Evolutionary conservation across 1,139 yeast species (phyloP), one percentile per base, ranked within the genome.

Genomic region (Debaryomyces fabryi): DNA sequence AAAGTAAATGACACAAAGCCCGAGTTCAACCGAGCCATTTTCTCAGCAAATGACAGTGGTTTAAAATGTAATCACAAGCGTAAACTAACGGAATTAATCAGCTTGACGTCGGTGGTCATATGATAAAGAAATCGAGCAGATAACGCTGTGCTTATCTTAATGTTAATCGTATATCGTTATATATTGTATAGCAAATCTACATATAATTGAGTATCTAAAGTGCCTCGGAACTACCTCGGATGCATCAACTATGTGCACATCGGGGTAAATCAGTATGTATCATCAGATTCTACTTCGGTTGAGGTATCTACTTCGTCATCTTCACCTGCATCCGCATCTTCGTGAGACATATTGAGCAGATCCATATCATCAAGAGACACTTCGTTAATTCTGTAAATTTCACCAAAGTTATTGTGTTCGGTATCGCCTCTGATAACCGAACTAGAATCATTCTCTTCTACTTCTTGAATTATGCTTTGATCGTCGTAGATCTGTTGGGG

Each of bases 381-480:
- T 45, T 65, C 68, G 16, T 55, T 51, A n/a, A 65, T 63, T 39
- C 62, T 58, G 48, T 63, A 63, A 36, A 58, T 58, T 21, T 35
- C 37, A n/a, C 44, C 44, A 9, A 23, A 30, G 10, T 38, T 44
- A 25, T n/a, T 36, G 35, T 38, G 24, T 7, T 20, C 12, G 5
- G 27, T 15, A n/a, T 39, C 39, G 9, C 33, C 15, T 39, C 45
- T 32, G 15, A 39, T 29, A 6, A 45, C 47, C 12, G 44, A 39
- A 30, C 39, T 13, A 4, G 39, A 18, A 9, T 45, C 44, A 13
- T 39, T 39, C 32, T 38, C 40, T 20, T 27, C 24, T 1, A 13
- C 37, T 20, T 37, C 42, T 23, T 29, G 25, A 24, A 57, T 50
- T 8, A 52, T 46, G 7, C 44, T 44, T 36, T 48, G 39, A 23